These are phyloP conservation scores for Suillus weaverae DNA, from an alignment of 768 basidiomycete species.

Conservation along the genomic window DNA sequence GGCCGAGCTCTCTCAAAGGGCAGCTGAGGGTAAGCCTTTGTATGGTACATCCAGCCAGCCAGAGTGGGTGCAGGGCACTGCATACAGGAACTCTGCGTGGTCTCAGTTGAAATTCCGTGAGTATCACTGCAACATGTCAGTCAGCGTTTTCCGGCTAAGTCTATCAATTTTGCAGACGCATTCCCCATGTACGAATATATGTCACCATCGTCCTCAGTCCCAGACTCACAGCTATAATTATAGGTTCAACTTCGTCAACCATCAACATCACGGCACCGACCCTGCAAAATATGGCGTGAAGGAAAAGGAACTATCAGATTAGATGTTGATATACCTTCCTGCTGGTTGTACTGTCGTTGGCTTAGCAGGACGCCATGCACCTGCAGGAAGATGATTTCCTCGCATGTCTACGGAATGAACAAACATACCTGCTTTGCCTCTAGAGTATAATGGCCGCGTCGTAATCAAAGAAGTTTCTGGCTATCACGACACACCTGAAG, in stretches of 20 bases:
- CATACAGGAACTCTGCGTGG: slow-evolving; percentile 86
- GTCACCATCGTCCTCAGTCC: neutral
- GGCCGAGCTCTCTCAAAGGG: slow-evolving; percentile 74
- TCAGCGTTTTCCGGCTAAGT: slow-evolving; percentile 8
- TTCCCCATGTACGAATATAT: slow-evolving; percentile 68
- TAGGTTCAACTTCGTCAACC: slow-evolving; percentile 96
- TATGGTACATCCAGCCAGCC: slow-evolving; percentile 85
- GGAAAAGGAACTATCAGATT: slow-evolving; percentile 27
- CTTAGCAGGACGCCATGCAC: neutral
- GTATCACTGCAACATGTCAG: slow-evolving; percentile 29
- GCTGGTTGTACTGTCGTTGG: neutral
- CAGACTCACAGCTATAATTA: slow-evolving; percentile 12
- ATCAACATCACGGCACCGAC: slow-evolving; percentile 83
- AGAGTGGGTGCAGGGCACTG: slow-evolving; percentile 82
- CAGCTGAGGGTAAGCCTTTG: slow-evolving; percentile 76
- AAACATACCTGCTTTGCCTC: neutral
- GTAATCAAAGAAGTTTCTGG: neutral
- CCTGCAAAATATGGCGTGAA: slow-evolving; percentile 71
- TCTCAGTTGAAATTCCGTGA: slow-evolving; percentile 91
- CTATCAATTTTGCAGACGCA: slow-evolving; percentile 43
- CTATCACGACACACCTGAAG: neutral
- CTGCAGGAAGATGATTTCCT: neutral
- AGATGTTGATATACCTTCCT: slow-evolving; percentile 11
- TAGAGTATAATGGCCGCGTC: neutral
- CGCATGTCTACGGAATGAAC: neutral